Percentiles rank a stretch among this genome's conserved stretches.
phyloP scores from a whole-genome alignment of 1,284 basidiomycete species.

The Fomes fomentarius region DNA sequence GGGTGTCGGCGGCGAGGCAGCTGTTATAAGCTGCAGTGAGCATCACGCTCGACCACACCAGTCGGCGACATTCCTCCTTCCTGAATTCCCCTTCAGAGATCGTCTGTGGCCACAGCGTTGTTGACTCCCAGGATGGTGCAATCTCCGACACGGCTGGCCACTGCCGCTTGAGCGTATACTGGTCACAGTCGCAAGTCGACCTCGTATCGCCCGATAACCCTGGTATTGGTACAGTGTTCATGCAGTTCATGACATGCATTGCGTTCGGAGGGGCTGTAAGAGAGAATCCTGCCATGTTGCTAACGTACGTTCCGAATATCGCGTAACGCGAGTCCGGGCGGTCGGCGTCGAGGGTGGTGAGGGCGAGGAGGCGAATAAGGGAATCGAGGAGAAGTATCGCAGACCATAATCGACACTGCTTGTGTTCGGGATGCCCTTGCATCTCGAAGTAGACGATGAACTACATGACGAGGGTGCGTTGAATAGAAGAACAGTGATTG shows the following conservation, averaged over 20 bases:
- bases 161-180: constrained; percentile 50
- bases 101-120: constrained; percentile 60
- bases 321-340: neutral
- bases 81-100: constrained; percentile 62
- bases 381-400: constrained; percentile 48
- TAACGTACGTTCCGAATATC: neutral
- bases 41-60: constrained; percentile 70
- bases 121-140: constrained; percentile 64
- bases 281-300: neutral
- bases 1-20: constrained; percentile 50
- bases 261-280: neutral
- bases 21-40: constrained; percentile 62
- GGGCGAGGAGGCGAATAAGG: constrained; percentile 60
- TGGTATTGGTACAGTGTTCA: too few relatives aligned
- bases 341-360: constrained; percentile 39
- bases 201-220: neutral
- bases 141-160: constrained; percentile 52
- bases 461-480: constrained; percentile 29
- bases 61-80: constrained; percentile 66
- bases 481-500: neutral
- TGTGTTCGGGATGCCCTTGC: constrained; percentile 65
- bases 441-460: constrained; percentile 71
- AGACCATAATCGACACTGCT: too few relatives aligned
- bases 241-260: neutral
- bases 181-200: constrained; percentile 52